phyloP scores from a whole-genome alignment of 2,329 filamentous ascomycete genomes.

The Plenodomus biglobosus region DNA sequence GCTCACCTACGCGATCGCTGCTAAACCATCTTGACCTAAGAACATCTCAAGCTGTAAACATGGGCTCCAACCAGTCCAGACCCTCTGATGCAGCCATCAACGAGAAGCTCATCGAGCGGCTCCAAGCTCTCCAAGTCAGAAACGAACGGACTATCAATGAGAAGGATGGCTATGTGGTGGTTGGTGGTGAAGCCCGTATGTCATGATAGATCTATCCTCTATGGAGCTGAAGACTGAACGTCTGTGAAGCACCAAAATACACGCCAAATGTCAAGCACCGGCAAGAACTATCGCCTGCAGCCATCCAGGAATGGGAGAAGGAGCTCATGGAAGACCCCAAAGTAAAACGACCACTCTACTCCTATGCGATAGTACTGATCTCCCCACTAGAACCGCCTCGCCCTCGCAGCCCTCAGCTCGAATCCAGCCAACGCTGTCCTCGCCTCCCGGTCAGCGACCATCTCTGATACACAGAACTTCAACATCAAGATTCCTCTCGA shows the following conservation, averaged over 20 bases:
- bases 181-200: slow-evolving; percentile 51
- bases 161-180: slow-evolving; percentile 58
- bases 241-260: slow-evolving; percentile 26
- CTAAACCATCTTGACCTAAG: not conserved
- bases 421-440: slow-evolving; percentile 68
- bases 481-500: slow-evolving; percentile 81
- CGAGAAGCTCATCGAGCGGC: slow-evolving; percentile 46
- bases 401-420: slow-evolving; percentile 70
- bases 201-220: not conserved
- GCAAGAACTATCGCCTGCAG: slow-evolving; percentile 52
- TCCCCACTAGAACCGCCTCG: slow-evolving; percentile 65
- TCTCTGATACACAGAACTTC: slow-evolving; percentile 76
- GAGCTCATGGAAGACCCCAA: slow-evolving; percentile 65
- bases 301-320: slow-evolving; percentile 62
- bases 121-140: slow-evolving; percentile 50
- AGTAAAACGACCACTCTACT: slow-evolving; percentile 46
- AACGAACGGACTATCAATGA: slow-evolving; percentile 46
- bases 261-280: slow-evolving; percentile 30
- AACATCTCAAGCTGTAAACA: slow-evolving; percentile 9
- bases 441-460: slow-evolving; percentile 61
- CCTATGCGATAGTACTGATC: not conserved
- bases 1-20: not conserved
- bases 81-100: slow-evolving; percentile 40
- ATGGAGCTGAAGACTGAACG: slow-evolving; percentile 1
- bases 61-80: slow-evolving; percentile 42